phyloP scores from a whole-genome alignment of 2,329 filamentous ascomycete genomes.

The Claviceps cyperi region DNA sequence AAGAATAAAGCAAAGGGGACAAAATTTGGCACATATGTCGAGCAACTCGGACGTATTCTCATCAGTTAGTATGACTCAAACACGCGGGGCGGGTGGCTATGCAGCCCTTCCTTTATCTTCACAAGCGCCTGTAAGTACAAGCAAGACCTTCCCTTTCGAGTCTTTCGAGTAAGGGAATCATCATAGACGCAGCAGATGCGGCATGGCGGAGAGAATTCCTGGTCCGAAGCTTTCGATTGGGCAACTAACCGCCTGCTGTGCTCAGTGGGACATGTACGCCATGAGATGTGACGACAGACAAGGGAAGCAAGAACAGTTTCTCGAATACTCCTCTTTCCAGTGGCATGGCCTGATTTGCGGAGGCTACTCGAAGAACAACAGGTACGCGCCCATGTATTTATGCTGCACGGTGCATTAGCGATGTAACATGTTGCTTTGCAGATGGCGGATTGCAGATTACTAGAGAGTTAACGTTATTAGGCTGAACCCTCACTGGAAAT shows the following conservation, averaged over 20 bases:
- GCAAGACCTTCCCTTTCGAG: too few relatives aligned
- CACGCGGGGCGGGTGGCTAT: not conserved
- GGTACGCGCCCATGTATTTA: not conserved
- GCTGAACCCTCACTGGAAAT: not conserved
- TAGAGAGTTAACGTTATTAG: too few relatives aligned
- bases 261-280: not conserved
- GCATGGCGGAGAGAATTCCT: not conserved
- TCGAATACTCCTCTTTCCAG: not conserved
- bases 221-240: not conserved
- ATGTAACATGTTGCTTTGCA: slow-evolving; percentile 1
- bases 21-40: too few relatives aligned
- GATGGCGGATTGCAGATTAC: not conserved
- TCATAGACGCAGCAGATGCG: not conserved
- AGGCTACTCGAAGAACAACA: not conserved
- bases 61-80: too few relatives aligned
- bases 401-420: not conserved
- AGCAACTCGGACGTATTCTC: too few relatives aligned
- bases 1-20: too few relatives aligned
- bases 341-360: not conserved
- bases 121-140: not conserved
- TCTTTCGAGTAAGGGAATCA: not conserved
- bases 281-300: not conserved
- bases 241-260: not conserved
- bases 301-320: not conserved
- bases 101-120: not conserved